Percentiles rank a stretch among this genome's conserved stretches.
phyloP scores from a whole-genome alignment of 495 filamentous ascomycete species.

The Talaromyces nanjingensis region DNA sequence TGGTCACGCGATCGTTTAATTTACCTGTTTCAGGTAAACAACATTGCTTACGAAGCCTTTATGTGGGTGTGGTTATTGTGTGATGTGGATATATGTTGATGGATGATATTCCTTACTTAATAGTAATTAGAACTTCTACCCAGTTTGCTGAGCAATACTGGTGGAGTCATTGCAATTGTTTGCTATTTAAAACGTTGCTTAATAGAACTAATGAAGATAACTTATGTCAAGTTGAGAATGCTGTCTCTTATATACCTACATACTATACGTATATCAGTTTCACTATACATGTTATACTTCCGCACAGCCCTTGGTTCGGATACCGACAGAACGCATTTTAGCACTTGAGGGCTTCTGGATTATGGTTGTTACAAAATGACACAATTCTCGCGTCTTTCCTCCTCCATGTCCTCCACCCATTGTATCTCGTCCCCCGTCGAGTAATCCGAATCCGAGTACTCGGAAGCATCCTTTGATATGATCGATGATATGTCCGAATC shows the following conservation, averaged over 20 bases:
- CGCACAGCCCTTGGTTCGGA: no score
- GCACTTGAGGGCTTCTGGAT: no score
- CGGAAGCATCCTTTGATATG: no score
- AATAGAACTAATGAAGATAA: background rate
- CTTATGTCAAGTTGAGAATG: background rate
- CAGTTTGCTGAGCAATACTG: background rate
- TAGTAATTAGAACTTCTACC: background rate
- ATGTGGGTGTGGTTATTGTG: background rate
- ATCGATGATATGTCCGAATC: no score
- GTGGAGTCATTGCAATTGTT: background rate
- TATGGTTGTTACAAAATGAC: no score
- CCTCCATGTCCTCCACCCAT: no score
- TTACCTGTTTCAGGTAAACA: background rate
- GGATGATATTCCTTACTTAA: background rate
- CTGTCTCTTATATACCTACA: background rate
- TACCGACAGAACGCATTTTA: no score
- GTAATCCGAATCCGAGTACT: no score
- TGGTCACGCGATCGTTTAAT: slow-evolving; percentile 7
- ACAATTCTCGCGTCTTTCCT: no score
- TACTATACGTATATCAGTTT: no score
- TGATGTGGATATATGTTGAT: background rate
- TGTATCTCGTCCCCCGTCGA: no score
- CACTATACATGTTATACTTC: no score
- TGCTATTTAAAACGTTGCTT: background rate
- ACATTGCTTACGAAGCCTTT: background rate